These are phyloP conservation scores for Hyphopichia fennica DNA, from an alignment of 1,139 yeast genomes.

Conservation along the genomic window DNA sequence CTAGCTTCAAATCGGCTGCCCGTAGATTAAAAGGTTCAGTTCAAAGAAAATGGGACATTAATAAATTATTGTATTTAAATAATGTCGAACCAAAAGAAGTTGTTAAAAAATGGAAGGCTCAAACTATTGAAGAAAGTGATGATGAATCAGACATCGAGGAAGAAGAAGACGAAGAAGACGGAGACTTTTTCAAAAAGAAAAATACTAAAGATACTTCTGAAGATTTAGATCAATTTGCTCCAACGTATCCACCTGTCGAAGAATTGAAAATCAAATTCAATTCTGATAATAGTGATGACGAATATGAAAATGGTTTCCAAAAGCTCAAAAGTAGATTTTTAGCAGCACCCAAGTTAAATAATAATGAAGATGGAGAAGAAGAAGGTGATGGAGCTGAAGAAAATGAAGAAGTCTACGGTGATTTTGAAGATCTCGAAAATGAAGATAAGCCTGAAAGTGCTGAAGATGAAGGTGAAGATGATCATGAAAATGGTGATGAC, in stretches of 20 bases:
- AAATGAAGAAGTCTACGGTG: conserved; percentile 66
- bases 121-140: conserved; percentile 43
- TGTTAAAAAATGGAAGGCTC: conserved; percentile 68
- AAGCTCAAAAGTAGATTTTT: conserved; percentile 60
- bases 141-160: conserved; percentile 50
- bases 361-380: conserved; percentile 47
- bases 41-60: conserved; percentile 69
- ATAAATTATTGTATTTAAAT: conserved; percentile 75
- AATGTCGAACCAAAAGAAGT: conserved; percentile 77
- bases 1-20: conserved; percentile 45
- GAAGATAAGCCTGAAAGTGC: conserved; percentile 26
- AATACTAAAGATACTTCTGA: conserved; percentile 24
- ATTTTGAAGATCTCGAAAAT: conserved; percentile 77
- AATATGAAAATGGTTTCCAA: conserved; percentile 47
- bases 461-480: conserved; percentile 15
- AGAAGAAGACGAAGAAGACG: conserved; percentile 48
- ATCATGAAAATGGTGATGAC: conserved; percentile 35
- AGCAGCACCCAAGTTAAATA: conserved; percentile 60
- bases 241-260: conserved; percentile 48
- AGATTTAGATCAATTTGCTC: conserved; percentile 33
- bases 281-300: conserved; percentile 25
- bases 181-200: conserved; percentile 62
- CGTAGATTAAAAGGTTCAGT: conserved; percentile 41
- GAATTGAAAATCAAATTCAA: conserved; percentile 56
- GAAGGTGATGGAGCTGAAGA: conserved; percentile 39